These are phyloP conservation scores for Candida railenensis DNA, from an alignment of 805 yeast genomes.

Conservation along the genomic window DNA sequence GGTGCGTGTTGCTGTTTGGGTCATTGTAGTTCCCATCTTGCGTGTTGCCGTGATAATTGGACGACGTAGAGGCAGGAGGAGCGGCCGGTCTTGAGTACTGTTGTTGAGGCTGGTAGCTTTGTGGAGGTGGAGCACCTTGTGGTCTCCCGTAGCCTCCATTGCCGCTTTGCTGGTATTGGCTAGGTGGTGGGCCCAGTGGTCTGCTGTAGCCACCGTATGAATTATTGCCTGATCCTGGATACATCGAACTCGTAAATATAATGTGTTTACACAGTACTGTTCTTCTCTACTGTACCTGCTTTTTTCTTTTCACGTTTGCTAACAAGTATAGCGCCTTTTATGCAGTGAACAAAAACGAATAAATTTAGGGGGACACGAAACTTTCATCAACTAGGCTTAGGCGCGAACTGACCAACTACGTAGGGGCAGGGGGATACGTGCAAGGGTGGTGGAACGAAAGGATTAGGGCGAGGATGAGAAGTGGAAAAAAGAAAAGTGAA, in stretches of 20 bases:
- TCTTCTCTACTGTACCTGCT: too few relatives aligned
- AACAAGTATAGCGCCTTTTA: too few relatives aligned
- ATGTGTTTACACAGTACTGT: not conserved
- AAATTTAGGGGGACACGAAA: not conserved
- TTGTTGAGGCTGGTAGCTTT: conserved; percentile 4
- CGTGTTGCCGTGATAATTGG: conserved; percentile 5
- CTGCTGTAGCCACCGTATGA: conserved; percentile 6
- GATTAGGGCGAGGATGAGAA: too few relatives aligned
- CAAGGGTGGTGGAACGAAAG: too few relatives aligned
- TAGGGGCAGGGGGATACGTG: too few relatives aligned
- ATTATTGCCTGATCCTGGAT: conserved; percentile 15
- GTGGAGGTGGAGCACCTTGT: conserved; percentile 7
- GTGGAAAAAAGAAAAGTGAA: too few relatives aligned
- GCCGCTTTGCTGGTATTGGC: conserved; percentile 6
- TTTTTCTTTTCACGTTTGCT: too few relatives aligned
- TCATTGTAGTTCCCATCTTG: conserved; percentile 19
- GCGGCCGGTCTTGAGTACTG: conserved; percentile 5
- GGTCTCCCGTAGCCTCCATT: conserved; percentile 6
- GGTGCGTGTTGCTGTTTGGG: conserved; percentile 11
- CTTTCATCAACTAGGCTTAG: not conserved
- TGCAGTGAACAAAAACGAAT: too few relatives aligned
- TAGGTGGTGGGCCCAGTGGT: conserved; percentile 17
- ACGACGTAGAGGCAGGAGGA: not conserved
- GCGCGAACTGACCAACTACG: too few relatives aligned
- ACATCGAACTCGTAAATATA: conserved; percentile 7